Evolutionary conservation across 257 asterid genomes (phyloP).

Genomic region (Agastache rugosa): DNA sequence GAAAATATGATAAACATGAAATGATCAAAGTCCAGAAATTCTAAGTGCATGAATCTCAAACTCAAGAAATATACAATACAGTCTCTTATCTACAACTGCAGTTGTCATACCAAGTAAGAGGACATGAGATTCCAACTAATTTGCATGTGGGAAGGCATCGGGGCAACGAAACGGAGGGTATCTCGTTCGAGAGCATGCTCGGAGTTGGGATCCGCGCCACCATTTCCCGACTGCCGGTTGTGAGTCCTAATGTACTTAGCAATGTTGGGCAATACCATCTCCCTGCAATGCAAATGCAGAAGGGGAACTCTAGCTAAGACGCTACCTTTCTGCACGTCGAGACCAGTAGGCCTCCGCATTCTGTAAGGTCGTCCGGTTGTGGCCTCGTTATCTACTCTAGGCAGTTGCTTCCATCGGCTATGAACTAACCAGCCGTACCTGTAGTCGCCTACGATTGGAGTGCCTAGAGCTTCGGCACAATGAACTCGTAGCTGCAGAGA

Average conservation of each 20-base stretch:
- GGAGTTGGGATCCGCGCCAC: background rate
- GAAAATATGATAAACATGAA: no score
- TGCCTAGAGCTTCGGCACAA: constrained; percentile 96
- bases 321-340: constrained; percentile 94
- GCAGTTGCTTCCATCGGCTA: constrained; percentile 88
- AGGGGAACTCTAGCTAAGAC: constrained; percentile 87
- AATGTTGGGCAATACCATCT: constrained; percentile 82
- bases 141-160: constrained; percentile 95
- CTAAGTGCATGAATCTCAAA: no score
- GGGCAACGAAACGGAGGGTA: constrained; percentile 76
- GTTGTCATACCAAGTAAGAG: constrained; percentile 52
- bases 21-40: no score
- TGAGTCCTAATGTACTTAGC: constrained; percentile 66
- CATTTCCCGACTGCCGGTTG: constrained; percentile 23
- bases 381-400: constrained; percentile 82
- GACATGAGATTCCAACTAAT: constrained; percentile 95
- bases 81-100: no score
- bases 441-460: constrained; percentile 95
- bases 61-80: no score
- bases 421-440: constrained; percentile 93
- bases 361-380: constrained; percentile 72
- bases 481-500: constrained; percentile 80
- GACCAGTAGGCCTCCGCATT: constrained; percentile 77
- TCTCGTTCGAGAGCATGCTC: constrained; percentile 54
- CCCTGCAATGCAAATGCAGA: constrained; percentile 88